Base-by-base conservation (phyloP, 2,329 filamentous ascomycete genomes). In the Pseudogymnoascus verrucosus region DNA sequence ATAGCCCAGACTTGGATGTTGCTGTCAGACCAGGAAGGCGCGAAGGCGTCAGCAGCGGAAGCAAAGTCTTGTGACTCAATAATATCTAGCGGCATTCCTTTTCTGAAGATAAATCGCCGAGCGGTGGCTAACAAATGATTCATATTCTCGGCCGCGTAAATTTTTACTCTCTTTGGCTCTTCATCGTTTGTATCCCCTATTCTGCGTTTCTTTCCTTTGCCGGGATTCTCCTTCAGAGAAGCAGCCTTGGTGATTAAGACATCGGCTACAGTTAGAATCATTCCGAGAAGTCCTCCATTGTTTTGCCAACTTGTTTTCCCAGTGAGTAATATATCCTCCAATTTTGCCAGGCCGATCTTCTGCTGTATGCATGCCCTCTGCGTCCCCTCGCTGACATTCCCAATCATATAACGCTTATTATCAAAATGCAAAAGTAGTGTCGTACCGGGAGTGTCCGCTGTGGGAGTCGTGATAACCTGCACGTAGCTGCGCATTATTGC, bases 1-100 rank as follows among this genome's bases (percentile, higher is more conserved):
- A 98, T 80, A 54, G 91, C 88, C 93, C 93, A 98, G 1, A 97
- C 89, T 64, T 87, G 86, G 63, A 97, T 85, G 66, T 88, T 86
- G 10, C 84, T 80, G 73, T 98, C 93, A 64, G 84, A 75, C 83
- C 86, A 96, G 60, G 90, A 86, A 0, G 92, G 90, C 31, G 11
- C 26, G 14, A 36, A 40, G 12, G 40, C 59, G 26, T 61, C 59
- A 14, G 34, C 19, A 31, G 4, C 31, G 11, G 34, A 14, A 19
- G 31, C 7, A 19, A 42, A 79, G 8, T 76, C 69, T 42, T 78
- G 76, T 60, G 90, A 83, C 74, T 99, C 95, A 66, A 85, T 80
- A 1, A 88, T 81, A 34, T 78, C 78, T n/a, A 97, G 76, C 0
- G 89, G 88, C 72, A 96, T 82, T 0, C 90, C 88, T 69, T 90